Percentiles rank a stretch among this genome's conserved stretches.
Conservation (phyloP, 2,329 filamentous ascomycete genomes). For the Polychaeton citri region DNA sequence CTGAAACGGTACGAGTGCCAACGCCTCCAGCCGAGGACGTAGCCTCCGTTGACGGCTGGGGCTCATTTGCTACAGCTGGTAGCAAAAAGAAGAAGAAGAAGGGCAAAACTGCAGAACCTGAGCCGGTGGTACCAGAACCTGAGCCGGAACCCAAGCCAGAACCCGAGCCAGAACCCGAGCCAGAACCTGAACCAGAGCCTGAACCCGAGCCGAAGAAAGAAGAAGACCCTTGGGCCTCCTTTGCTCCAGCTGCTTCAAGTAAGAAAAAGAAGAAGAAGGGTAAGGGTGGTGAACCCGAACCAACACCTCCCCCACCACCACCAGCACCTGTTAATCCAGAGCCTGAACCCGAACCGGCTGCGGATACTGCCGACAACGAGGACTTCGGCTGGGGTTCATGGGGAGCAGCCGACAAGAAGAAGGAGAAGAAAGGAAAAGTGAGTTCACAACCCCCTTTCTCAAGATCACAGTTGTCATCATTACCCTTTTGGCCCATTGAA, state of each 20-base stretch:
- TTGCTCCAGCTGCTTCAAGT: background rate
- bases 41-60: constrained; percentile 25
- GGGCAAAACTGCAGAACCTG: constrained; percentile 9
- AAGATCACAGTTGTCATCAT: background rate
- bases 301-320: background rate
- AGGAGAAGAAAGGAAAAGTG: constrained; percentile 24
- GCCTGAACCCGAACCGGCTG: constrained; percentile 6
- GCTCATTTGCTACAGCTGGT: constrained; percentile 18
- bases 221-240: background rate
- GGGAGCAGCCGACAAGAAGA: constrained; percentile 16
- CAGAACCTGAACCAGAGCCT: background rate
- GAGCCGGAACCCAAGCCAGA: constrained; percentile 3
- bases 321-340: too few relatives aligned
- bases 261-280: background rate
- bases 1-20: constrained; percentile 2
- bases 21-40: background rate
- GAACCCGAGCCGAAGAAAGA: background rate
- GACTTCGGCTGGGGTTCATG: constrained; percentile 10
- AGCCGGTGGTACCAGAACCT: constrained; percentile 4
- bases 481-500: too few relatives aligned
- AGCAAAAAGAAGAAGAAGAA: constrained; percentile 14
- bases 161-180: background rate
- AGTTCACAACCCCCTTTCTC: constrained; percentile 3
- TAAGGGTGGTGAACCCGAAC: background rate
- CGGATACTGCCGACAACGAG: constrained; percentile 5